Evolutionary conservation across 352 stramenopile species (phyloP), one percentile per base, ranked within the genome.

Genomic region (Nothophytophthora sp.): DNA sequence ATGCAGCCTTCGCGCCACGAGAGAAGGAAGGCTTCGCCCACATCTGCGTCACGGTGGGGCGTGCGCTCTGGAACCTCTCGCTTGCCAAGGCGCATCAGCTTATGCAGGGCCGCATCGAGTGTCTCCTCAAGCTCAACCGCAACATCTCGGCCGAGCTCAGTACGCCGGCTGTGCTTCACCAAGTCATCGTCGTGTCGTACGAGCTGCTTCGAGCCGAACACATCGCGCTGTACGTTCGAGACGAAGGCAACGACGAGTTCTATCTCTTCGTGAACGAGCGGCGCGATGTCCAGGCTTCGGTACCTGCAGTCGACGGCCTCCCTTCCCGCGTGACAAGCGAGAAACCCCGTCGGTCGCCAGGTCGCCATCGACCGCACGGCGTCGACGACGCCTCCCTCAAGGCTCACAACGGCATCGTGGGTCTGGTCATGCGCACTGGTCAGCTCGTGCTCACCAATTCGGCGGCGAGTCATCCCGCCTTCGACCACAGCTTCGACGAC

Each of bases 21-120:
- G 71, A 84, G 38, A 81, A 73, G 42, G 60, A 70, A 30, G 83
- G 71, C 45, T 68, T 87, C 33, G 57, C 73, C 36, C 83, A 83
- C 48, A 70, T 90, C 20, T 71, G 60, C 2, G 72, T 88, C 7
- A 71, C 86, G 29, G 62, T 73, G 1, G 76, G 80, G 4, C 78
- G 76, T 2, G 80, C 80, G 22, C 73, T 88, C 36, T 90, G 76
- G 80, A 90, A 90, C 28, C 34, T 90, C n/a, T 79, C 76, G 11
- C 61, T 88, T 11, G 67, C 77, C n/a, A 70, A 70, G 28, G 76
- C 82, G 29, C 76, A 76, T 0, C 80, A 88, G 35, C 70, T 67
- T 10, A 79, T 77, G 24, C 80, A 90, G 41, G 67, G 64, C n/a
- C 80, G 80, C 35, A 88, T 90, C 53, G 75, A 90, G 35, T 79